Evolutionary conservation across 2,329 filamentous ascomycete genomes (phyloP), one percentile per base, ranked within the genome.

Genomic region (Uncinocarpus reesii): DNA sequence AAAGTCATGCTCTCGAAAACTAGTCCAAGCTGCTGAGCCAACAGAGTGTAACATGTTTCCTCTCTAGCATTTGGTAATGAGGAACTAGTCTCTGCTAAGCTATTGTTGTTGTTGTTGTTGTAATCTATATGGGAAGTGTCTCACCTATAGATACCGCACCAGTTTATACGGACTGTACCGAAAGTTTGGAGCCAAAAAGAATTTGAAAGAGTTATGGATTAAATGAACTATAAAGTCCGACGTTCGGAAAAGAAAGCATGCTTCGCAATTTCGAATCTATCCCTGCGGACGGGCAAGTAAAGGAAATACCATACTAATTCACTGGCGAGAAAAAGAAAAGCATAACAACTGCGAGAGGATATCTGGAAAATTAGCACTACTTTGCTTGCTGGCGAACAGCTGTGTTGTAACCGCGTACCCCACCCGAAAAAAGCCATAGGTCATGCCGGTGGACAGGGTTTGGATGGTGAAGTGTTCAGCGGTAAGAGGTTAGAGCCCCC

Each of bases 201-300:
- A 40, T 40, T 4, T 28, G 7, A 18, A 32, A 21, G 26, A 35
- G 43, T 13, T n/a, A 45, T 45, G 31, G 34, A 47, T 47, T 47
- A 47, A 47, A 47, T 26, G 11, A 38, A 47, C n/a, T 41, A 46
- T 46, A 16, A 29, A 47, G 45, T 32, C 45, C 36, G 26, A 47
- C 41, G 7, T 13, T 47, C 41, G 36, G 18, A 47, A 47, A 41
- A 37, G 36, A 38, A 40, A 36, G 13, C 45, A 26, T 34, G 35
- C 37, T 34, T 34, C 45, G 45, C 18, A 20, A 23, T 41, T 26
- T 40, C 24, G 26, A 35, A 23, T 41, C 45, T 41, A 47, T 31
- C 42, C 24, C 24, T 23, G 42, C 29, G 20, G 10, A 10, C 28
- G 23, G 35, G 29, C 24, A 37, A 40, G 16, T 13, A 47, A 28